Conservation (phyloP, 257 asterid species). For the Solanum habrochaites region DNA sequence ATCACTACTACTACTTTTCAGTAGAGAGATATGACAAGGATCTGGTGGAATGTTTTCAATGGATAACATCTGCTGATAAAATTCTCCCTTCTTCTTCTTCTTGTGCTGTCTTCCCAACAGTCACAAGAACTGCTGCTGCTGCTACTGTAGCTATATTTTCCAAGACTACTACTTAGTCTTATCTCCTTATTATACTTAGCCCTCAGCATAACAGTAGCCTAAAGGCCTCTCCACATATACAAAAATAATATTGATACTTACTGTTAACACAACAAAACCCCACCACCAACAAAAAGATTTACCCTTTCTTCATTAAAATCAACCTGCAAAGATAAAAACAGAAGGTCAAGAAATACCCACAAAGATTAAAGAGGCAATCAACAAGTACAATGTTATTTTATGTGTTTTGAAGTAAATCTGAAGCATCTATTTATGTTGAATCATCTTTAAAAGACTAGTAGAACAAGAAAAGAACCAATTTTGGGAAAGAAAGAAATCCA, state of each 20-base stretch:
- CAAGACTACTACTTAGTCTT: slow-evolving; percentile 17
- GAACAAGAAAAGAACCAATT: slow-evolving; percentile 20
- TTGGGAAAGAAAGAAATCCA: slow-evolving; percentile 13
- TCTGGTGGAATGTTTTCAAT: slow-evolving; percentile 85
- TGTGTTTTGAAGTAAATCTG: slow-evolving; percentile 29
- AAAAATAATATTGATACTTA: slow-evolving; percentile 21
- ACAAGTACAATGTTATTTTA: slow-evolving; percentile 47
- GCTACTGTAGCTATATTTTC: neutral
- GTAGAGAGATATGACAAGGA: slow-evolving; percentile 55
- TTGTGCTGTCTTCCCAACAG: slow-evolving; percentile 72
- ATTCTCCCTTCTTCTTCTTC: slow-evolving; percentile 35
- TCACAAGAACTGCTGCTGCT: slow-evolving; percentile 52
- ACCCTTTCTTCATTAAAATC: neutral
- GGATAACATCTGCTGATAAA: slow-evolving; percentile 89
- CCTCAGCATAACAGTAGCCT: slow-evolving; percentile 71
- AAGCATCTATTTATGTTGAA: slow-evolving; percentile 3
- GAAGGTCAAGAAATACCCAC: slow-evolving; percentile 6
- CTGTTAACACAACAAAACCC: slow-evolving; percentile 10
- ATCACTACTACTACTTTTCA: slow-evolving; percentile 30
- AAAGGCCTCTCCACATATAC: slow-evolving; percentile 12
- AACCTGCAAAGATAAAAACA: slow-evolving; percentile 25
- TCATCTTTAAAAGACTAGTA: slow-evolving; percentile 10
- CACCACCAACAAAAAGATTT: neutral
- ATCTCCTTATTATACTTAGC: slow-evolving; percentile 22
- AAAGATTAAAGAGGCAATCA: slow-evolving; percentile 1